Conservation (phyloP, 2,329 filamentous ascomycete genomes). For the Curvularia verruculosa region DNA sequence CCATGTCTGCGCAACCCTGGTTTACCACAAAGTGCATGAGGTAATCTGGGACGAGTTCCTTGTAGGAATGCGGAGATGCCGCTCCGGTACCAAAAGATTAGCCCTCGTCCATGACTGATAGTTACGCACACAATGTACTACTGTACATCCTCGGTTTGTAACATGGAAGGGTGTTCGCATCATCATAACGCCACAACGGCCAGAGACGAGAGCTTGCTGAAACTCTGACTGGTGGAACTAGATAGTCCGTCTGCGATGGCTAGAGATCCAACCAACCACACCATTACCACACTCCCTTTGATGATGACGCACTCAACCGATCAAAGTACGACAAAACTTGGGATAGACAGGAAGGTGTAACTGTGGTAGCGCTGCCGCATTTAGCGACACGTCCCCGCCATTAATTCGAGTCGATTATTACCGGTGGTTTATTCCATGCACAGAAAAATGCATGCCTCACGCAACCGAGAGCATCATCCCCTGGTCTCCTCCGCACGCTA, state of each 20-base stretch:
- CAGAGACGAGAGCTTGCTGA: neutral
- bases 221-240: conserved; percentile 6
- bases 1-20: conserved; percentile 6
- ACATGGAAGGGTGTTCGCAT: conserved; percentile 2
- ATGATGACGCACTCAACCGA: neutral
- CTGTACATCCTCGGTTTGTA: neutral
- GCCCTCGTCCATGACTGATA: neutral
- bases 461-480: neutral
- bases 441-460: neutral
- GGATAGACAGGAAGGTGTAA: neutral
- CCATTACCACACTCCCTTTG: neutral
- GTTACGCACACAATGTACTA: neutral
- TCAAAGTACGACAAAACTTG: neutral
- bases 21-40: conserved; percentile 5
- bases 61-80: conserved; percentile 7
- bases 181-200: conserved; percentile 4
- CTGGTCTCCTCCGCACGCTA: neutral
- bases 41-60: conserved; percentile 11
- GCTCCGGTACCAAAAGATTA: conserved; percentile 9
- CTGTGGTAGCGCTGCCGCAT: neutral
- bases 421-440: conserved; percentile 8
- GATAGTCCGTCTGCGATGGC: neutral
- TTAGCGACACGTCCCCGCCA: conserved; percentile 1
- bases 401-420: conserved; percentile 3
- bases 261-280: neutral